Base-by-base conservation (phyloP, 768 basidiomycete species). In the Trametes villosa region DNA sequence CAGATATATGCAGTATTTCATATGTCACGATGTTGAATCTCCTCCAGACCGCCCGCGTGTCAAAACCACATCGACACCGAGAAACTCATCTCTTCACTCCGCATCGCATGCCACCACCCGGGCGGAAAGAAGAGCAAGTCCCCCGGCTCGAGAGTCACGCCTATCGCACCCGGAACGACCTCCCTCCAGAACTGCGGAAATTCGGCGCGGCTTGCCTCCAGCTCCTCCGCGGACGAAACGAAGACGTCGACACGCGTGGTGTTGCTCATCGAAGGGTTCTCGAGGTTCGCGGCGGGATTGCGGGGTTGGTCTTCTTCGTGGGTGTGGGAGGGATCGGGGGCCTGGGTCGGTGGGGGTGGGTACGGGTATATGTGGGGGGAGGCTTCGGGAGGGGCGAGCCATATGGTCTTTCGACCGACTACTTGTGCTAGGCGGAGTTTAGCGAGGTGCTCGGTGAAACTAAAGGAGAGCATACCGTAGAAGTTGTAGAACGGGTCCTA, bases 401-500 rank as follows among this genome's bases (percentile, higher is more conserved):
- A 98, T 24, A 98, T 84, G 7, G 87, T 91, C 76, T 98, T 98
- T 29, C 78, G 75, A 27, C 97, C 96, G 15, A 92, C 87, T 7
- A 97, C 82, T 78, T 98, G 97, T 0, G 88, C 94, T 95, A 65
- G 7, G 49, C 12, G 12, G 24, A 27, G 29, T 17, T 41, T 33
- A n/a, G 17, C 20, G 20, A 34, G 18, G 11, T 9, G 13, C 41
- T 24, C 13, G 4, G n/a, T 26, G 31, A 50, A 46, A 48, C 9
- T 51, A 24, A 29, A 26, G 27, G 7, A 9, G 15, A 67, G n/a
- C 79, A 64, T 74, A 94, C 94, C 86, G 72, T 92, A 98, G 63
- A 89, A 82, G 72, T 99, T 99, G 76, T 85, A 92, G 75, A 88
- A 97, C 3, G 96, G 96, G 70, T 99, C 96, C 94, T 96, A 59